Base-by-base conservation (phyloP, 228 moss, liverwort and hornwort genomes). In the Sphagnum magellanicum region DNA sequence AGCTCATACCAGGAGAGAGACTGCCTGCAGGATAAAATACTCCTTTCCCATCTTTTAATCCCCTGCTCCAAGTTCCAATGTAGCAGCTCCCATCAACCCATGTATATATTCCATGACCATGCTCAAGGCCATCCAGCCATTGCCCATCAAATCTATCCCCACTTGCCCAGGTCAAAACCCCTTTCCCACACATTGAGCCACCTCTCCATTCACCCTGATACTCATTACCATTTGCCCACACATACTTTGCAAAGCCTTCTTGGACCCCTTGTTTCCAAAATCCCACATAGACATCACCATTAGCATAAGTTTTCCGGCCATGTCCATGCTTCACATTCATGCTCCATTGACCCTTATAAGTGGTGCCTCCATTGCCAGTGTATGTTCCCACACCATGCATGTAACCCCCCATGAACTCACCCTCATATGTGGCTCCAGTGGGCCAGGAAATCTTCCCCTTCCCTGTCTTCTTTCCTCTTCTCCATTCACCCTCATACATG, bases 381-480 rank as follows among this genome's bases (percentile, higher is more conserved):
- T 93, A 98, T 6, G 98, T 98, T 49, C 98, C 98, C 50, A 93
- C 74, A 65, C 98, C 98, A 68, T 98, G 98, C 89, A 98, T 98
- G 68, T 91, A 93, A 63, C 98, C 98, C 48, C 93, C 93, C 65
- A 91, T 88, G 64, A 98, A 98, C 65, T 91, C 93, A 49, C 98
- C 98, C 77, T 98, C 98, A 68, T 98, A 98, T 5, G 98, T 98
- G 59, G 98, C 94, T 63, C 98, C 98, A 48, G 93, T 88, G 13
- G 98, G 98, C 98, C 98, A 98, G 49, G 98, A 98, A 73, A 98
- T 98, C 81, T 98, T 93, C 5, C 98, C 98, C 77, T 90, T 90
- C 6, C 98, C 98, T 46, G 98, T 91, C 69, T 98, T 98, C 77
- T 98, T 93, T 9, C 97, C 97, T 69, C 90, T 85, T 16, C 93